Conservation (phyloP, 441 rosid species). For the Pelargonium myrrhifolium region DNA sequence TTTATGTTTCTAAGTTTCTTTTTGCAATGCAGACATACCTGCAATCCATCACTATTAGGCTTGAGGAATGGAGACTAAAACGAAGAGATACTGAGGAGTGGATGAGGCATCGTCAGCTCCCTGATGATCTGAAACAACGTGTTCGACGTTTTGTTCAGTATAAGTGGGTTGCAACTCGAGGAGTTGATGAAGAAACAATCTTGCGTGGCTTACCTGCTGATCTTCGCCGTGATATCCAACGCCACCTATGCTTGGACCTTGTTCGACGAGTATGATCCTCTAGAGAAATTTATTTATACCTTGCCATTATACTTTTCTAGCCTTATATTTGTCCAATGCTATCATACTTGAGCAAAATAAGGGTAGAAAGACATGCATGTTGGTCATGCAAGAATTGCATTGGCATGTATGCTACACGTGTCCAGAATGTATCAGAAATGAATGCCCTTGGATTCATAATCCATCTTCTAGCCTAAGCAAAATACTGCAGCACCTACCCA, state of each 20-base stretch:
- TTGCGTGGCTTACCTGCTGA: constrained; percentile 73
- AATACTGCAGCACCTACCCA: neutral
- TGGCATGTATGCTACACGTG: neutral
- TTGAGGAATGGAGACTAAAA: constrained; percentile 90
- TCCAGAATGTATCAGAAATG: neutral
- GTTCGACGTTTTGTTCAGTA: constrained; percentile 75
- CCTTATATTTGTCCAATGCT: neutral
- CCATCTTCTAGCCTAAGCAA: neutral
- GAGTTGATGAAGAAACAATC: constrained; percentile 79
- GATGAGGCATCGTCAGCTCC: constrained; percentile 96
- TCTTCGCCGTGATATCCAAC: constrained; percentile 81
- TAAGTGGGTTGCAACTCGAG: constrained; percentile 87
- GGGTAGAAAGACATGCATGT: neutral
- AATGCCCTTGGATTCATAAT: neutral
- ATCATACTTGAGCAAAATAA: neutral
- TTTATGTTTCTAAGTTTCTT: constrained; percentile 16
- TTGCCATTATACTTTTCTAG: neutral
- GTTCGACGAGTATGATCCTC: constrained; percentile 66
- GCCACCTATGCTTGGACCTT: constrained; percentile 86
- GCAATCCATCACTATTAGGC: constrained; percentile 82
- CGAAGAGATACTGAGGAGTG: constrained; percentile 93
- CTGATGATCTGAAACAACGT: constrained; percentile 60
- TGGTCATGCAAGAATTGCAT: neutral
- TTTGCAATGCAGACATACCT: constrained; percentile 57
- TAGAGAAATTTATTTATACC: neutral